A percentile compares a stretch with the other conserved stretches of the same genome.
These are phyloP conservation scores for Kwoniella shandongensis DNA, from an alignment of 768 basidiomycete genomes.

Conservation along the genomic window DNA sequence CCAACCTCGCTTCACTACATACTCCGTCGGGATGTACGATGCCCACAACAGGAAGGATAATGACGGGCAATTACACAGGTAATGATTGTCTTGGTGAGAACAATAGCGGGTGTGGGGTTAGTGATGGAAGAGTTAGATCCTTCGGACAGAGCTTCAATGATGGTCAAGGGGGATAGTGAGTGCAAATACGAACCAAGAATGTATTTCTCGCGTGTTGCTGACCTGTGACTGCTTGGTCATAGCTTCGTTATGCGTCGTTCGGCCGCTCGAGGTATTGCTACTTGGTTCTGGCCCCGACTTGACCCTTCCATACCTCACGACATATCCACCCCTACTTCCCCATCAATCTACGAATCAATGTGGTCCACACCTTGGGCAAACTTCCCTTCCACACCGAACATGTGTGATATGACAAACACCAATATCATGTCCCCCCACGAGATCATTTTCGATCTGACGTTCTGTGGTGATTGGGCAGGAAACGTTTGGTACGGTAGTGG, in stretches of 20 bases:
- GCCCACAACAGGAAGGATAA: conserved; percentile 1
- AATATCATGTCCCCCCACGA: too few relatives aligned
- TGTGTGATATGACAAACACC: too few relatives aligned
- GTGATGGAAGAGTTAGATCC: conserved; percentile 6
- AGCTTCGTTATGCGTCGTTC: conserved; percentile 18
- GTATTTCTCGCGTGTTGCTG: neutral
- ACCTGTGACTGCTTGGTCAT: neutral
- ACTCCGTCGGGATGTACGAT: conserved; percentile 45
- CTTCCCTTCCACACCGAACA: conserved; percentile 14
- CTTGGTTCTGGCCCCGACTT: conserved; percentile 21
- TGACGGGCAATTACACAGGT: too few relatives aligned
- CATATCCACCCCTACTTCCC: too few relatives aligned
- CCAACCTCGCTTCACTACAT: conserved; percentile 57
- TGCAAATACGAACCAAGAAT: neutral
- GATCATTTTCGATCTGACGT: conserved; percentile 4
- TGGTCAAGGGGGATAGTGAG: conserved; percentile 14
- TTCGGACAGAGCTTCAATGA: conserved; percentile 17
- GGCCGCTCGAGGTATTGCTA: conserved; percentile 6
- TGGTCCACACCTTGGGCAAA: conserved; percentile 9
- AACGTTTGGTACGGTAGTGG: conserved; percentile 7
- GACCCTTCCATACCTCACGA: conserved; percentile 4
- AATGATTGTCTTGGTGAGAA: too few relatives aligned
- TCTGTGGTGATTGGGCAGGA: conserved; percentile 20
- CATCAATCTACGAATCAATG: too few relatives aligned
- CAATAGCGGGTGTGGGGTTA: conserved; percentile 12